Percentiles rank a stretch among this genome's conserved stretches.
These are phyloP conservation scores for Hamamelis virginiana DNA, from an alignment of 164 flowering plant genomes.

Conservation along the genomic window DNA sequence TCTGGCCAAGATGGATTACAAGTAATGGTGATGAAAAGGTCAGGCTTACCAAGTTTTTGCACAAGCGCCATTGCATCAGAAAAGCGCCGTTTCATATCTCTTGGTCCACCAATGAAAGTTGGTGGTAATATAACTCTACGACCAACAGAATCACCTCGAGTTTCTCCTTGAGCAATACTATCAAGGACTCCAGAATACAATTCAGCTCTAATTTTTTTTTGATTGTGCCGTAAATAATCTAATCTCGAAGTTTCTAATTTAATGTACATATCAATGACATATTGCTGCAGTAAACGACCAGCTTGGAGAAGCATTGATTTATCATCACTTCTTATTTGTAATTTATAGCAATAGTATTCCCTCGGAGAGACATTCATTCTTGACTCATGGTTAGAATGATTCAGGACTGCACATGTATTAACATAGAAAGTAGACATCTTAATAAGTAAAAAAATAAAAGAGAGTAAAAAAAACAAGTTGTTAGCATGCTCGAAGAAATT, in stretches of 20 bases:
- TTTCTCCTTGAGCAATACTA: neutral
- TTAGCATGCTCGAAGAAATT: too few species aligned
- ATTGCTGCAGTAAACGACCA: neutral
- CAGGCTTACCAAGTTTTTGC: conserved; percentile 12
- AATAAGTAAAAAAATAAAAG: too few species aligned
- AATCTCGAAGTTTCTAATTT: neutral
- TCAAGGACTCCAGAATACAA: neutral
- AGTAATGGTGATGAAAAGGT: conserved; percentile 23
- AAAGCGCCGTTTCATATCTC: conserved; percentile 13
- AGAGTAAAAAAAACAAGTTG: too few species aligned
- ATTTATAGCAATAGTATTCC: too few species aligned
- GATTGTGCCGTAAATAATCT: neutral
- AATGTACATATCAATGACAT: neutral
- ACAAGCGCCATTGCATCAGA: conserved; percentile 24
- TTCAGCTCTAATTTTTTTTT: neutral
- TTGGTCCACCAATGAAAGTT: conserved; percentile 18
- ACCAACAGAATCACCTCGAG: neutral
- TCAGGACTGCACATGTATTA: too few species aligned
- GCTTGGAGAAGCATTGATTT: too few species aligned
- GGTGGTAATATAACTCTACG: neutral
- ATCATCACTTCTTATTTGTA: too few species aligned
- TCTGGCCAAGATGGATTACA: conserved; percentile 21
- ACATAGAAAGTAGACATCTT: too few species aligned
- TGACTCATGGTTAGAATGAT: too few species aligned
- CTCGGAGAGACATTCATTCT: too few species aligned